phyloP scores from a whole-genome alignment of 2,329 filamentous ascomycete species.

The Scedosporium dehoogii region DNA sequence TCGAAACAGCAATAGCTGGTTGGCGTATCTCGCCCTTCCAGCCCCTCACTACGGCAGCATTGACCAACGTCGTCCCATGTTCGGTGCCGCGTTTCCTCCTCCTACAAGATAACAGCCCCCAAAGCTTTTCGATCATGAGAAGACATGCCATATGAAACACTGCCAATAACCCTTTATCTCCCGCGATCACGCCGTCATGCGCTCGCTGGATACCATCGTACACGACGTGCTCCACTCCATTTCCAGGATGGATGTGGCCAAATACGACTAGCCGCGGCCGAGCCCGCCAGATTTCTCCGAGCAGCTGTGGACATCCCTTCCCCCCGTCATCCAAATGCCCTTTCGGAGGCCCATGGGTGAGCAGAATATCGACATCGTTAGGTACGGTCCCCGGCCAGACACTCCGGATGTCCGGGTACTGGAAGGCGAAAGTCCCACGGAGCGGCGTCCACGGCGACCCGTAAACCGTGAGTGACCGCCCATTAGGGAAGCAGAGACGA shows the following conservation, averaged over 20 bases:
- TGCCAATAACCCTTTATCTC: no score
- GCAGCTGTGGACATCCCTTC: conserved; percentile 20
- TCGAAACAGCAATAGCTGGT: no score
- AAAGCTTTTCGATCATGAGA: no score
- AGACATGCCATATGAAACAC: no score
- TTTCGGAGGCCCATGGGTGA: conserved; percentile 28
- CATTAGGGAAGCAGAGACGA: conserved; percentile 30
- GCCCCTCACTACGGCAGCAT: no score
- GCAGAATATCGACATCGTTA: conserved; percentile 22
- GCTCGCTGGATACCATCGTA: no score
- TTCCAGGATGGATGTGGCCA: conserved; percentile 7
- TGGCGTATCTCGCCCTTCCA: no score
- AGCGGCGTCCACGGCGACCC: conserved; percentile 21
- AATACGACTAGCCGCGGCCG: conserved; percentile 7
- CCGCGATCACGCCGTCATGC: no score
- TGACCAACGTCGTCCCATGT: no score
- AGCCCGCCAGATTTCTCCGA: not conserved
- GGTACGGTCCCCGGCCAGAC: conserved; percentile 22
- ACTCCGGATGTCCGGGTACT: conserved; percentile 22
- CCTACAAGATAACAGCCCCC: no score
- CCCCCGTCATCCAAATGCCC: conserved; percentile 24
- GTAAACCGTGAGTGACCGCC: conserved; percentile 4
- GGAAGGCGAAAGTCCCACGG: conserved; percentile 30
- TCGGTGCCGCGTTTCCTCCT: no score
- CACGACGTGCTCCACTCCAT: no score